Evolutionary conservation across 1,284 basidiomycete genomes (phyloP).

Genomic region (Taiwanofungus camphoratus): DNA sequence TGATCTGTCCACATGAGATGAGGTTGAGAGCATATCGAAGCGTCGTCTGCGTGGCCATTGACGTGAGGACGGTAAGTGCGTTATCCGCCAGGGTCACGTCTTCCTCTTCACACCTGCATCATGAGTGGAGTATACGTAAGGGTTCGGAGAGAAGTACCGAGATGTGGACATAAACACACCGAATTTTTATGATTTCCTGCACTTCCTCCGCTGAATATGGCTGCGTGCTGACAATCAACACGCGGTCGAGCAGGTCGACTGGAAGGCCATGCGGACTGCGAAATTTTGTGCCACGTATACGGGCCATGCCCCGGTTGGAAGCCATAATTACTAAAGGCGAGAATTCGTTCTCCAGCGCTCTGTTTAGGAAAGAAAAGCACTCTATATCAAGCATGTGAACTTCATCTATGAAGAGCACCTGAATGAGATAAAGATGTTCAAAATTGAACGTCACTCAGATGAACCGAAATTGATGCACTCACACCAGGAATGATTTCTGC

Average conservation of each 20-base stretch:
- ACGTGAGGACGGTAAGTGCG: conserved; percentile 74
- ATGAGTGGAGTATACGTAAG: background rate
- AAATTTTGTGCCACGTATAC: conserved; percentile 94
- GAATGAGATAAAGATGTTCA: conserved; percentile 2
- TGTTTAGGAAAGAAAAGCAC: conserved; percentile 97
- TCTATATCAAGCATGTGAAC: conserved; percentile 99
- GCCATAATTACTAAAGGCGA: conserved; percentile 98
- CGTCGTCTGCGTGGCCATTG: conserved; percentile 84
- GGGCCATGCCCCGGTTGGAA: conserved; percentile 91
- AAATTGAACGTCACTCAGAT: background rate
- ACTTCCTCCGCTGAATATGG: conserved; percentile 86
- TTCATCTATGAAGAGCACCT: conserved; percentile 92
- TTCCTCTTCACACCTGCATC: conserved; percentile 84
- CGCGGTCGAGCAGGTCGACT: conserved; percentile 90
- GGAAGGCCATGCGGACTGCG: conserved; percentile 93
- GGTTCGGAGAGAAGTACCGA: conserved; percentile 3
- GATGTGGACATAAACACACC: conserved; percentile 44
- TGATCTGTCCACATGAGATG: conserved; percentile 84
- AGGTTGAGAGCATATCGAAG: conserved; percentile 89
- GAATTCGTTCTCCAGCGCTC: conserved; percentile 90
- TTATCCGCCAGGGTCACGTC: conserved; percentile 82
- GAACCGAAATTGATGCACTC: conserved; percentile 35
- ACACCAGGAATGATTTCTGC: conserved; percentile 97
- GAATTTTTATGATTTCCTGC: conserved; percentile 87
- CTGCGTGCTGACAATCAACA: conserved; percentile 92